Conservation (phyloP, 2,329 filamentous ascomycete genomes). For the Xylaria sp. region DNA sequence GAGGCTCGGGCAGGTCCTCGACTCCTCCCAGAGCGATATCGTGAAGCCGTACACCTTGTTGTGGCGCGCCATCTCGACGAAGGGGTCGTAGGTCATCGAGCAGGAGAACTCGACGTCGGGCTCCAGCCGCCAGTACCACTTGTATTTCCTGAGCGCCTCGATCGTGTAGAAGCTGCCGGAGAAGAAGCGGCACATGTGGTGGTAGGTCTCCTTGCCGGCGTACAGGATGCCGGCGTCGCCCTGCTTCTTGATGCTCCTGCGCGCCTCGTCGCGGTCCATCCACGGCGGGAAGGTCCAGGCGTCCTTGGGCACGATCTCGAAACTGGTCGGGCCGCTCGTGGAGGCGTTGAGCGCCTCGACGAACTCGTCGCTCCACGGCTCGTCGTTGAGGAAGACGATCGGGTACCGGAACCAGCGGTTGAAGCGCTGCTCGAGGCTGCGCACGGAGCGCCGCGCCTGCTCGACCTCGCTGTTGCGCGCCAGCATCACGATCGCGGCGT, state of each 20-base stretch:
- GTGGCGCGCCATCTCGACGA: slow-evolving; percentile 47
- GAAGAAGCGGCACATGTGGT: slow-evolving; percentile 48
- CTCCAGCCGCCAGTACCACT: slow-evolving; percentile 52
- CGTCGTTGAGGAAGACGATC: slow-evolving; percentile 51
- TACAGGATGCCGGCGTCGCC: slow-evolving; percentile 42
- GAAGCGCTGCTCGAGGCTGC: slow-evolving; percentile 48
- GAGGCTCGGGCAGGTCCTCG: slow-evolving; percentile 44
- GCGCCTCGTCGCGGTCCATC: slow-evolving; percentile 37
- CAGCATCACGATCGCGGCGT: slow-evolving; percentile 50
- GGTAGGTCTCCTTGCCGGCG: slow-evolving; percentile 45
- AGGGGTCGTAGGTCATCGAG: slow-evolving; percentile 50
- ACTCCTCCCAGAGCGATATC: slow-evolving; percentile 47
- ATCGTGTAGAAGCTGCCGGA: slow-evolving; percentile 49
- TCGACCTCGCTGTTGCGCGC: slow-evolving; percentile 48
- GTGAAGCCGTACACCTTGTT: slow-evolving; percentile 49
- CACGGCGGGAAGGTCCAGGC: slow-evolving; percentile 46
- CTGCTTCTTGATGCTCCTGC: slow-evolving; percentile 39
- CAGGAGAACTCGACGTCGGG: slow-evolving; percentile 49
- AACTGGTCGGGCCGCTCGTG: slow-evolving; percentile 42
- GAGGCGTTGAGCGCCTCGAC: slow-evolving; percentile 35
- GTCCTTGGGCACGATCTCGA: slow-evolving; percentile 45
- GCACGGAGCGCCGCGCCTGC: slow-evolving; percentile 43
- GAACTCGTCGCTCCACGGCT: slow-evolving; percentile 44
- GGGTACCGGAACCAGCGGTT: slow-evolving; percentile 52
- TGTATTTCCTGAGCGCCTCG: slow-evolving; percentile 45